Evolutionary conservation across 2,329 filamentous ascomycete genomes (phyloP).

Genomic region (Endocalyx cinctus): DNA sequence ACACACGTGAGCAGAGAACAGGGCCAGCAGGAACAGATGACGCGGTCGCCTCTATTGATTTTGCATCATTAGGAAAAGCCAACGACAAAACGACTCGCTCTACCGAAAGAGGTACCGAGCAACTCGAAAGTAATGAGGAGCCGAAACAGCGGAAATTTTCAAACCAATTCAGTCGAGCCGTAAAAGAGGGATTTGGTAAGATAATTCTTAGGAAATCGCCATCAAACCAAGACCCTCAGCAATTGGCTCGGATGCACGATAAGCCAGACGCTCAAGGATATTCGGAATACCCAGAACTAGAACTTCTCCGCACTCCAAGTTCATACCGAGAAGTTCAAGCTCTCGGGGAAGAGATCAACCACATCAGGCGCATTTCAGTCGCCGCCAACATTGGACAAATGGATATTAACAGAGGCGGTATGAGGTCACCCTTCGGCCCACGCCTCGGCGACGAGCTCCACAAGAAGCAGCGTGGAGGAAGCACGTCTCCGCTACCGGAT

Average conservation of each 20-base stretch:
- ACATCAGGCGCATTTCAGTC: conserved; percentile 29
- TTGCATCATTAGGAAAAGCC: conserved; percentile 7
- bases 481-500: conserved; percentile 5
- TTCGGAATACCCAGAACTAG: conserved; percentile 32
- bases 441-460: conserved; percentile 23
- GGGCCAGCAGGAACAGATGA: conserved; percentile 21
- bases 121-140: too few species aligned
- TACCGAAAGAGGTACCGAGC: too few species aligned
- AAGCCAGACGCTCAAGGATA: conserved; percentile 8
- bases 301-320: conserved; percentile 27
- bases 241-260: conserved; percentile 3
- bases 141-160: conserved; percentile 18
- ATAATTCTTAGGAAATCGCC: conserved; percentile 12
- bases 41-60: conserved; percentile 21
- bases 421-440: conserved; percentile 14
- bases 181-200: conserved; percentile 20
- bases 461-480: conserved; percentile 14
- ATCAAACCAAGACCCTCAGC: conserved; percentile 4
- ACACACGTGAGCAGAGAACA: conserved; percentile 23
- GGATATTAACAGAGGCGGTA: conserved; percentile 9
- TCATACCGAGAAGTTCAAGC: conserved; percentile 28
- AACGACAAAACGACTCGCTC: too few species aligned
- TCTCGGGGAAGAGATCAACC: conserved; percentile 26
- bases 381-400: conserved; percentile 16
- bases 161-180: conserved; percentile 16